Conservation (phyloP, 1,139 yeast species). For the Debaryomyces subglobosus region DNA sequence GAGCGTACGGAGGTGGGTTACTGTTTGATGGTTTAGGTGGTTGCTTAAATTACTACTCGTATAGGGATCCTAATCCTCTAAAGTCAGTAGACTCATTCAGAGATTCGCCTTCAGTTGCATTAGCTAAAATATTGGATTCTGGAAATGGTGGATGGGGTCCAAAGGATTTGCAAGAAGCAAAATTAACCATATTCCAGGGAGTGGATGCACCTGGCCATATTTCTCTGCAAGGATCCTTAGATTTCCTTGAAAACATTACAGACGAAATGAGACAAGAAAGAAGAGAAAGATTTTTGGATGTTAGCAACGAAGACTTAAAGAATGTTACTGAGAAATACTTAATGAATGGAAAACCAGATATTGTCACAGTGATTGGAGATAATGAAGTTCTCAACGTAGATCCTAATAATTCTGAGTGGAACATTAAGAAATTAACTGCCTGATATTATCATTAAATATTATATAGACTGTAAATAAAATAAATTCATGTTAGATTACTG, state of each 20-base stretch:
- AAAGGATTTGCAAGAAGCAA: conserved; percentile 83
- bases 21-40: conserved; percentile 83
- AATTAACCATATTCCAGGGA: conserved; percentile 85
- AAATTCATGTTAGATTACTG: not conserved
- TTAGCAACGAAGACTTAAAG: conserved; percentile 61
- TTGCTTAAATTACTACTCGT: conserved; percentile 77
- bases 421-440: conserved; percentile 19
- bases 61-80: conserved; percentile 88
- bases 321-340: conserved; percentile 68
- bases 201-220: conserved; percentile 90
- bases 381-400: conserved; percentile 35
- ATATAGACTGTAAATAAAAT: conserved; percentile 2
- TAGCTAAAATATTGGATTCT: conserved; percentile 45
- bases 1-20: conserved; percentile 98
- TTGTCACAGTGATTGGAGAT: conserved; percentile 57
- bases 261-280: conserved; percentile 82
- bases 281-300: conserved; percentile 72
- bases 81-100: conserved; percentile 66
- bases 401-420: conserved; percentile 30
- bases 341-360: conserved; percentile 28
- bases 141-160: conserved; percentile 37
- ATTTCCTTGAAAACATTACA: conserved; percentile 70
- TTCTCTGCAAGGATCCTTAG: conserved; percentile 70
- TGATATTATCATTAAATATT: not conserved
- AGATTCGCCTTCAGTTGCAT: conserved; percentile 59